Evolutionary conservation across 1,284 basidiomycete genomes (phyloP), one percentile per base, ranked within the genome.

Genomic region (Serendipita sp.): DNA sequence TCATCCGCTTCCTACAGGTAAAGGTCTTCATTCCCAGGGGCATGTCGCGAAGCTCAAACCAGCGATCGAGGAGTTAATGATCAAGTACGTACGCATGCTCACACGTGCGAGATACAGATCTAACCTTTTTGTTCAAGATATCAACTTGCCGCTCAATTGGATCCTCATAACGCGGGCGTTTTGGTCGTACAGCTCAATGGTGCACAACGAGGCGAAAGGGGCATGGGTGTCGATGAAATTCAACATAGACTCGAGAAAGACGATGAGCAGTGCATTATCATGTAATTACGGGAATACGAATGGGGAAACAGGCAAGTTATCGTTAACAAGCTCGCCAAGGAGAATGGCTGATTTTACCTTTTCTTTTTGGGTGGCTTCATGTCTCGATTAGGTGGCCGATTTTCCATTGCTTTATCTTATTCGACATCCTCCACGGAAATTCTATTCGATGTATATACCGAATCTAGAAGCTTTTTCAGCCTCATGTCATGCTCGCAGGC

Each of bases 11-110:
- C n/a, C 49, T 64, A 32, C 64, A 77, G 84, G 85, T 4, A 90
- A 92, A 73, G 94, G 94, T 12, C 76, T 94, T 22, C 95, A 99
- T 73, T 94, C 91, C 30, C 74, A 80, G 60, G 81, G 83, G 32
- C 85, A 88, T 62, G 79, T 84, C 12, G 87, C 91, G 1, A 96
- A 96, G 75, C 82, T 98, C 71, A 94, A 91, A 71, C 95, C 95
- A 22, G 94, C 93, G 2, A 88, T 99, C 60, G 89, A 90, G 71
- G 85, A 89, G 60, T 75, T 97, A 63, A 91, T 94, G 83, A 78
- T 79, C 65, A 88, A 87, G 87, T 89, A 67, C 44, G 78, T 71
- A 26, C 8, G 22, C 22, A 22, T 43, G 38, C 6, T 45, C 63
- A 49, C 35, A 53, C 6, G 47, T 49, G 15, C 53, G 4, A 26